phyloP scores from a whole-genome alignment of 306 rosid genomes.

The Trifolium dubium region DNA sequence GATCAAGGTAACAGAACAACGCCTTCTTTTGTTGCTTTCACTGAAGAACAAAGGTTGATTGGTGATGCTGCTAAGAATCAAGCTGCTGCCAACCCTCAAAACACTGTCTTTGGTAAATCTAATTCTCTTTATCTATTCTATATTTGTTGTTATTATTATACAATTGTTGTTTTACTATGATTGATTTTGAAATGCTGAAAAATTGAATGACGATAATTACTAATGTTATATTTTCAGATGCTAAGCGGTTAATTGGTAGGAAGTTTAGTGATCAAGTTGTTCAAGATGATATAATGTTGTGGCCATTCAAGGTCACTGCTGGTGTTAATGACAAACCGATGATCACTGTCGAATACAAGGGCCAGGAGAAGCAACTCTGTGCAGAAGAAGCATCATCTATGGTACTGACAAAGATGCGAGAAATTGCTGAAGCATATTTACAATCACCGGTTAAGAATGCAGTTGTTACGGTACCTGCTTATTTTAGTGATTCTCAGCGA shows the following conservation, averaged over 20 bases:
- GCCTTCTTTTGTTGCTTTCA: constrained; percentile 25
- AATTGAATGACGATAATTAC: no score
- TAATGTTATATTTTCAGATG: background rate
- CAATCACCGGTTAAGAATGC: background rate
- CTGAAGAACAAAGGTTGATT: constrained; percentile 1
- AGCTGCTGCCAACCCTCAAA: constrained; percentile 18
- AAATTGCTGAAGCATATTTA: background rate
- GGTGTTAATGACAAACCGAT: background rate
- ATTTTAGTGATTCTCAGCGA: background rate
- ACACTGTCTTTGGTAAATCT: constrained; percentile 33
- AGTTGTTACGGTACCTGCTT: constrained; percentile 5
- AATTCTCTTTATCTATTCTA: no score
- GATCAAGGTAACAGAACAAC: constrained; percentile 32
- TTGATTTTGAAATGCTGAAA: no score
- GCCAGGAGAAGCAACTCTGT: background rate
- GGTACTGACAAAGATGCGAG: background rate
- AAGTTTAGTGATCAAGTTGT: background rate
- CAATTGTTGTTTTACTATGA: no score
- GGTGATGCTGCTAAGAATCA: constrained; percentile 34
- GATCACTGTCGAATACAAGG: background rate
- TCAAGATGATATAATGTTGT: background rate
- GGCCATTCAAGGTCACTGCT: constrained; percentile 1
- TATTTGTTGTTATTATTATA: no score
- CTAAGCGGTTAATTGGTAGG: constrained; percentile 11
- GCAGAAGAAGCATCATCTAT: background rate